phyloP scores from a whole-genome alignment of 2,329 filamentous ascomycete genomes.

The Diaporthe batatas region DNA sequence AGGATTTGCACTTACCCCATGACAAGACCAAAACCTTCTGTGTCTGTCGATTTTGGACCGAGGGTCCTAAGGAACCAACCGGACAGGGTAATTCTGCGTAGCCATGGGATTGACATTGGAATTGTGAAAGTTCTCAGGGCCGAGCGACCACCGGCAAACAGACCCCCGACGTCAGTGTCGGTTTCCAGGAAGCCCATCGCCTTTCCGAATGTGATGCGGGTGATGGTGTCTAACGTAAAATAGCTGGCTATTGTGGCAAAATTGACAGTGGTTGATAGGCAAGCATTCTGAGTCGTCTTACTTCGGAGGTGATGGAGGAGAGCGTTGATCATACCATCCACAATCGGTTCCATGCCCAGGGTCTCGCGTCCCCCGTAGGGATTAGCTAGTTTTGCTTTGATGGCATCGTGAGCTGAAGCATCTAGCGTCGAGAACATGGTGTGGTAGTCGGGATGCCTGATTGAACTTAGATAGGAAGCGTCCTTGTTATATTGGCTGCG shows the following conservation, averaged over 20 bases:
- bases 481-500: constrained; percentile 49
- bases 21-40: constrained; percentile 46
- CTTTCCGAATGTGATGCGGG: constrained; percentile 61
- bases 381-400: constrained; percentile 46
- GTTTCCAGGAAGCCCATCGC: constrained; percentile 58
- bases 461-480: not conserved
- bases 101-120: constrained; percentile 55
- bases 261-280: constrained; percentile 53
- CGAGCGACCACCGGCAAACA: constrained; percentile 55
- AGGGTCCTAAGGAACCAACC: constrained; percentile 53
- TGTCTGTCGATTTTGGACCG: constrained; percentile 49
- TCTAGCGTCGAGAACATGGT: constrained; percentile 40
- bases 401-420: constrained; percentile 47
- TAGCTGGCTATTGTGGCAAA: constrained; percentile 59
- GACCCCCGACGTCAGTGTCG: constrained; percentile 60
- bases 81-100: constrained; percentile 43
- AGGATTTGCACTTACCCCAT: constrained; percentile 42
- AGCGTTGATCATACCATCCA: constrained; percentile 22
- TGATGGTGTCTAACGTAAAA: constrained; percentile 66
- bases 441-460: constrained; percentile 23
- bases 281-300: not conserved
- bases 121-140: constrained; percentile 56
- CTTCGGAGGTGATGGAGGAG: constrained; percentile 18
- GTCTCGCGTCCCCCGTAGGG: constrained; percentile 49
- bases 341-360: constrained; percentile 45